Evolutionary conservation across 768 basidiomycete species (phyloP), one percentile per base, ranked within the genome.

Genomic region (Phylloporus arenicola): DNA sequence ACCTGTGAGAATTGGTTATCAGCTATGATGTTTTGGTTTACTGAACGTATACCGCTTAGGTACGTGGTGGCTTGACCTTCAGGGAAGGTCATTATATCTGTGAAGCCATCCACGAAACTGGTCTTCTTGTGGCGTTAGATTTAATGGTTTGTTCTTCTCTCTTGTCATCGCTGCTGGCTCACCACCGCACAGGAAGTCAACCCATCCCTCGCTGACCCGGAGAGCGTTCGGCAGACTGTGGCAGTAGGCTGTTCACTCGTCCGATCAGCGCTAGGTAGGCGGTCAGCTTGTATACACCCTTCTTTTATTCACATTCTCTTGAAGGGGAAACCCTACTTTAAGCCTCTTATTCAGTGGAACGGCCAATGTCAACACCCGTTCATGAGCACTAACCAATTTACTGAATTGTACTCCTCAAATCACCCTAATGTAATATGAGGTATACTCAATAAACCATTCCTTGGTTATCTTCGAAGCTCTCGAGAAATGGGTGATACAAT

Each of bases 71-170:
- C 11, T 72, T 99, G 54, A 93, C 90, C 19, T 99, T 98, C 74
- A 76, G 96, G 56, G 96, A 99, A 65, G 95, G 94, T n/a, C 96
- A 97, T 70, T 97, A 94, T 67, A 93, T 95, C 61, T 92, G 89
- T 57, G 93, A 97, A 70, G 85, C 88, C 6, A 80, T 98, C 38
- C 82, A 83, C 53, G 93, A 96, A 74, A 98, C 94, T 6, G 93
- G 93, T 6, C 78, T 88, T 51, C 79, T 99, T 17, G 93, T 96
- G 22, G 91, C 85, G 0, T 71, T 98, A 20, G 95, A 99, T 70
- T 74, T 99, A 55, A 94, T 99, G 93, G 93, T 88, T 54, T 42
- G 80, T 66, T 19, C 29, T 17, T 11, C 38, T 11, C 47, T 43
- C 35, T 41, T 39, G n/a, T 30, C 6, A 19, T 34, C 24, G 13